These are phyloP conservation scores for Penicillium frequentans DNA, from an alignment of 2,329 filamentous ascomycete genomes.

Conservation along the genomic window DNA sequence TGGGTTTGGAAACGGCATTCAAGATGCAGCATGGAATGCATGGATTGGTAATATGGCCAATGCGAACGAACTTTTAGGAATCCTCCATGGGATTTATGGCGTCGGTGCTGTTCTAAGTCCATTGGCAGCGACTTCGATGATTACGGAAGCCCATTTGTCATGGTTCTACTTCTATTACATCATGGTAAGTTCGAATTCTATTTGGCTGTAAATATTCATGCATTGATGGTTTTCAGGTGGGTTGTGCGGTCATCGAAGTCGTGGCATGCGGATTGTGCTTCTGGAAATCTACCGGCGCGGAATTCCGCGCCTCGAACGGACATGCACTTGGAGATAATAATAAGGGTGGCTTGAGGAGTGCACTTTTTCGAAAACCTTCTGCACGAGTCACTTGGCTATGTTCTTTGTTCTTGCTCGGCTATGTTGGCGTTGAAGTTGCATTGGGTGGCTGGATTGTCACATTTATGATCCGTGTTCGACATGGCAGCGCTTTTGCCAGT, in stretches of 20 bases:
- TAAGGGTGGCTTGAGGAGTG: conserved; percentile 21
- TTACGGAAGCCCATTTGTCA: conserved; percentile 59
- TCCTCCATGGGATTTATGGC: conserved; percentile 74
- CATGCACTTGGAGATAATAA: conserved; percentile 7
- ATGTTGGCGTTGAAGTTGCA: conserved; percentile 71
- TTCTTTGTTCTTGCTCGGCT: conserved; percentile 71
- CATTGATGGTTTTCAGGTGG: conserved; percentile 12
- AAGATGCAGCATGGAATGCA: conserved; percentile 59
- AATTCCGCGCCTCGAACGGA: conserved; percentile 14
- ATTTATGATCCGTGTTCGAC: conserved; percentile 79
- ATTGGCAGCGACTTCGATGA: conserved; percentile 70
- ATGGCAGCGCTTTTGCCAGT: conserved; percentile 67
- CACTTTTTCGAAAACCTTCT: conserved; percentile 21
- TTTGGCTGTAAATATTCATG: neutral
- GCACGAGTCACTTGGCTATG: conserved; percentile 28
- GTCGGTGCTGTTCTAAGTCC: conserved; percentile 69
- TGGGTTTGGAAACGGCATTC: conserved; percentile 44
- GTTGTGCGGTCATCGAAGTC: conserved; percentile 28
- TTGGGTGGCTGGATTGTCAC: conserved; percentile 80
- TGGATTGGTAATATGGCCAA: conserved; percentile 71
- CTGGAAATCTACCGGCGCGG: conserved; percentile 22
- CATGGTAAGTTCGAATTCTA: conserved; percentile 55
- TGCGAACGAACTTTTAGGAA: conserved; percentile 71
- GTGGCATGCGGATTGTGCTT: conserved; percentile 20
- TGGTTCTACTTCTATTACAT: conserved; percentile 80